A percentile compares a stretch with the other conserved stretches of the same genome.
Evolutionary conservation across 192 early-diverging fungal genomes (phyloP).

Genomic region (Coemansia sp.): DNA sequence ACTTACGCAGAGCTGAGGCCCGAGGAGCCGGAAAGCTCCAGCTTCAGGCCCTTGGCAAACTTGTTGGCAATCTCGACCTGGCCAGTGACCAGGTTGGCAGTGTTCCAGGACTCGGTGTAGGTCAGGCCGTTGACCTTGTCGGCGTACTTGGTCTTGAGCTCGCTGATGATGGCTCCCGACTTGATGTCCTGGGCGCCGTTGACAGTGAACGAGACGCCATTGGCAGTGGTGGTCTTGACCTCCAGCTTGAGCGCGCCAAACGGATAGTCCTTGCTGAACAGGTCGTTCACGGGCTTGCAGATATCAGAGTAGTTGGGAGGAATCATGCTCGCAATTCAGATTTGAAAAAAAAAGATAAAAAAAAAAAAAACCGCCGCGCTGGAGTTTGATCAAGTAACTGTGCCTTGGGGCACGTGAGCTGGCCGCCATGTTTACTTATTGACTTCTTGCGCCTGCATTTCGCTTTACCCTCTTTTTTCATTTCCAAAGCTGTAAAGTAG

Average conservation of each 20-base stretch:
- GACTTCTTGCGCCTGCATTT: background rate
- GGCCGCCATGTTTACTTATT: too few relatives aligned
- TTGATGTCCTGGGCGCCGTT: constrained; percentile 93
- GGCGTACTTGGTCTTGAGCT: constrained; percentile 96
- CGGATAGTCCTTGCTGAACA: constrained; percentile 97
- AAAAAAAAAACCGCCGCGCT: background rate
- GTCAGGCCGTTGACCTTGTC: constrained; percentile 93
- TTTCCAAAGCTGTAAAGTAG: background rate
- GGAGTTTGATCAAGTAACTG: background rate
- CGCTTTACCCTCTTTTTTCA: background rate
- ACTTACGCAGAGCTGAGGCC: constrained; percentile 73
- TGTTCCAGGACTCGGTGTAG: constrained; percentile 97
- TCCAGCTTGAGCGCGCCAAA: constrained; percentile 92
- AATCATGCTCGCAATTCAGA: constrained; percentile 49
- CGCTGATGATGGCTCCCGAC: constrained; percentile 88
- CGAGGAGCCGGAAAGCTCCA: constrained; percentile 81
- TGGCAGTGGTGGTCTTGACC: constrained; percentile 92
- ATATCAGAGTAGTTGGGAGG: constrained; percentile 91
- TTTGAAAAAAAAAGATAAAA: constrained; percentile 41
- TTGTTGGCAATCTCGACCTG: constrained; percentile 93
- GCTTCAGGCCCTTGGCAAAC: constrained; percentile 94
- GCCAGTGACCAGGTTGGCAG: constrained; percentile 85
- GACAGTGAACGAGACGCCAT: constrained; percentile 97
- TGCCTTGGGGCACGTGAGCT: background rate
- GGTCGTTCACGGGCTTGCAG: constrained; percentile 91